Percentiles rank a stretch among this genome's conserved stretches.
phyloP scores from a whole-genome alignment of 768 basidiomycete genomes.

The Amanita brunnescens region DNA sequence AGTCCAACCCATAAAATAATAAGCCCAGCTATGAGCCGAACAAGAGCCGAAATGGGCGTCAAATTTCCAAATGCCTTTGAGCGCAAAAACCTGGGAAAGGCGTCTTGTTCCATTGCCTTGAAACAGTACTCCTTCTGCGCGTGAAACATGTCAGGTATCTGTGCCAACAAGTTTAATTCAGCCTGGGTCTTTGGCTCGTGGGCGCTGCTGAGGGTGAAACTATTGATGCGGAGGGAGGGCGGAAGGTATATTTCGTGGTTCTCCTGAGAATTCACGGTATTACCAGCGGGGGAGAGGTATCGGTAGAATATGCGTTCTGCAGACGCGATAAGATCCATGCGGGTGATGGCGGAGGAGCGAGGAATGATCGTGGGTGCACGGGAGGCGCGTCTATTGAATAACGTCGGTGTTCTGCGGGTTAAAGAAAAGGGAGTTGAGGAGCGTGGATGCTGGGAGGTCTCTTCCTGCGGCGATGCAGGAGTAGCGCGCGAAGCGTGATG shows the following conservation, averaged over 20 bases:
- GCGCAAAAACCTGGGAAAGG: constrained; percentile 88
- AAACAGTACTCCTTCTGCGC: constrained; percentile 96
- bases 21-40: constrained; percentile 78
- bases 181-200: constrained; percentile 62
- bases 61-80: constrained; percentile 98
- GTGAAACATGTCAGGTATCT: constrained; percentile 95
- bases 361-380: constrained; percentile 93
- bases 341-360: constrained; percentile 83
- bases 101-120: constrained; percentile 92
- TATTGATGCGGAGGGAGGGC: constrained; percentile 81
- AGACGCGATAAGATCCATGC: constrained; percentile 81
- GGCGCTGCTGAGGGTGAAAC: constrained; percentile 74
- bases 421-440: constrained; percentile 77
- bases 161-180: constrained; percentile 73
- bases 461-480: constrained; percentile 38
- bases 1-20: constrained; percentile 94
- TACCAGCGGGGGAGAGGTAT: constrained; percentile 80
- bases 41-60: constrained; percentile 83
- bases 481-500: constrained; percentile 40
- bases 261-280: constrained; percentile 68
- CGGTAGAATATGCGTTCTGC: constrained; percentile 96
- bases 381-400: constrained; percentile 74
- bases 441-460: constrained; percentile 33
- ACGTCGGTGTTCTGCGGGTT: constrained; percentile 64
- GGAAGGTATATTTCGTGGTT: constrained; percentile 99